phyloP scores from a whole-genome alignment of 768 basidiomycete species.

The Lentinus brumalis region DNA sequence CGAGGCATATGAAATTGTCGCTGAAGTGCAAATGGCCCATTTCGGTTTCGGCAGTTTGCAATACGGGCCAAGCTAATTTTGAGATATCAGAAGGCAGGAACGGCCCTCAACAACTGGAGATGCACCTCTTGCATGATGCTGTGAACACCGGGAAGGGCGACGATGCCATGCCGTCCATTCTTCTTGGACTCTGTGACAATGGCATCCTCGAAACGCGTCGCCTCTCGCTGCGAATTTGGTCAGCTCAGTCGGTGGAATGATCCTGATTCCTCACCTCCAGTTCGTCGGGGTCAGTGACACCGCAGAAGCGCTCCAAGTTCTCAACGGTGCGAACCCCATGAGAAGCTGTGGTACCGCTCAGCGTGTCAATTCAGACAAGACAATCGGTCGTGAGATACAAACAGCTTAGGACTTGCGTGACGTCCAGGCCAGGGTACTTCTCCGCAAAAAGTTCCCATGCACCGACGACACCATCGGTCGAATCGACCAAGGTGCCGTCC shows the following conservation, averaged over 20 bases:
- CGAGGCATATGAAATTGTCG: conserved; percentile 74
- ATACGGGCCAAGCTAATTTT: conserved; percentile 15
- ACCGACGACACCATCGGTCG: conserved; percentile 77
- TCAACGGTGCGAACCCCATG: conserved; percentile 87
- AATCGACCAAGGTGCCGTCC: conserved; percentile 84
- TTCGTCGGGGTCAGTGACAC: conserved; percentile 63
- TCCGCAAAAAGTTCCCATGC: conserved; percentile 81
- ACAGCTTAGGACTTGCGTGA: conserved; percentile 65
- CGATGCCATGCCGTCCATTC: conserved; percentile 61
- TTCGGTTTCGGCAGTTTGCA: conserved; percentile 52
- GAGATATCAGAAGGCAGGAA: neutral
- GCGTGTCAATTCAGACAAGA: neutral
- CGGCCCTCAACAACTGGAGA: neutral
- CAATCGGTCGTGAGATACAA: conserved; percentile 27
- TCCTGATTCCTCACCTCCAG: conserved; percentile 54
- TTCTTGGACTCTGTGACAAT: conserved; percentile 63
- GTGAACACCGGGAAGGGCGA: conserved; percentile 72
- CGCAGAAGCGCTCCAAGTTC: conserved; percentile 73
- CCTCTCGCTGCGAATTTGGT: conserved; percentile 53
- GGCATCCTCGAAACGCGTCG: conserved; percentile 76
- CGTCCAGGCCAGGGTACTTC: conserved; percentile 66
- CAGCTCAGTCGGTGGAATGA: neutral
- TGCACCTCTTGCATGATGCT: conserved; percentile 57
- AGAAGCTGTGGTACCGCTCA: conserved; percentile 45
- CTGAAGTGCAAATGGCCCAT: conserved; percentile 91